phyloP scores from a whole-genome alignment of 2,329 filamentous ascomycete species.

The Beauveria medogensis region DNA sequence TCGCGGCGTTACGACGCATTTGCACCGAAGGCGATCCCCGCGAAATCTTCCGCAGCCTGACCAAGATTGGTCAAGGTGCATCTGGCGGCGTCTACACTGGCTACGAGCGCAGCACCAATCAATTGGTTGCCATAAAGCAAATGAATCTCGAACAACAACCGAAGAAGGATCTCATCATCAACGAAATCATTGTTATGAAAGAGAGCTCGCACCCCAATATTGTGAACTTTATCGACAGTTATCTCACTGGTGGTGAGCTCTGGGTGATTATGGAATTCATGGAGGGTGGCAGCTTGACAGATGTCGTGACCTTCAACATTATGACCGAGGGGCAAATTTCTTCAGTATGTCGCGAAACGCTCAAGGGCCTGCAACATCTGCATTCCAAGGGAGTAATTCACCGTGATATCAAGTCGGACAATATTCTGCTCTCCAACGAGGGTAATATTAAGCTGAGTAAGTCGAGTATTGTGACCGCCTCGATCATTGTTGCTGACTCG shows the following conservation, averaged over 20 bases:
- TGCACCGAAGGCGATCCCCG: conserved; percentile 86
- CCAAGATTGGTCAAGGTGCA: conserved; percentile 94
- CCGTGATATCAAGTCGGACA: conserved; percentile 98
- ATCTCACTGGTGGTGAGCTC: conserved; percentile 77
- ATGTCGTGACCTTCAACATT: conserved; percentile 98
- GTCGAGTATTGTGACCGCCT: conserved; percentile 25
- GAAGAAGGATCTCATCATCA: conserved; percentile 98
- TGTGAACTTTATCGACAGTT: conserved; percentile 98
- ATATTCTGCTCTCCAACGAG: conserved; percentile 86
- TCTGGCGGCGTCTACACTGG: conserved; percentile 94
- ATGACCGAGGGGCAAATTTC: conserved; percentile 98
- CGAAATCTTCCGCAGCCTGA: conserved; percentile 76
- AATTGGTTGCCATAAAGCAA: conserved; percentile 95
- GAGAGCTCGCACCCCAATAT: conserved; percentile 98
- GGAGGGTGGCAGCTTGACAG: conserved; percentile 95
- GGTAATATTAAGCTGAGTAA: conserved; percentile 96
- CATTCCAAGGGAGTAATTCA: conserved; percentile 98
- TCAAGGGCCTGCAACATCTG: conserved; percentile 85
- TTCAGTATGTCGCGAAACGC: conserved; percentile 86
- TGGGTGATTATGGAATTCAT: conserved; percentile 99
- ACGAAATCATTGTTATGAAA: conserved; percentile 98
- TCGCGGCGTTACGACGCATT: conserved; percentile 76
- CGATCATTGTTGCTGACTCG: conserved; percentile 23
- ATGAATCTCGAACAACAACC: conserved; percentile 99
- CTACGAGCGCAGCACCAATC: conserved; percentile 74